Evolutionary conservation across 805 yeast species (phyloP), one percentile per base, ranked within the genome.

Genomic region (Cyberlindnera amylophila): DNA sequence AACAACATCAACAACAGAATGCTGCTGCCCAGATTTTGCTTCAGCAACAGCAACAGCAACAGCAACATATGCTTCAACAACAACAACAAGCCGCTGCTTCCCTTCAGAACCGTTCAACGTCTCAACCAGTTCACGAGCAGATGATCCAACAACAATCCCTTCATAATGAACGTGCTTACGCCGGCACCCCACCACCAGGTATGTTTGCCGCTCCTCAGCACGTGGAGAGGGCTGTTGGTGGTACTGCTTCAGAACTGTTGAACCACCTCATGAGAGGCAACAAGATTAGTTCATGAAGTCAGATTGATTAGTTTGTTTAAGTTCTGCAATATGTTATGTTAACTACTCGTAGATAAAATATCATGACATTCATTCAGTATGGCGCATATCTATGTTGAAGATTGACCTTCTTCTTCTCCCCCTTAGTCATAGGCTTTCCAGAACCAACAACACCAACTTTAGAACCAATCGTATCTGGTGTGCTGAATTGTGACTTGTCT

Each of bases 251-350:
- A 32, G 96, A 88, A 58, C 72, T 89, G 56, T 72, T 89, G 54
- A 86, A 80, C 44, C 96, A 88, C 62, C 70, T 89, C 58, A 82
- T 89, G 81, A 82, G 82, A 53, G 95, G 95, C 23, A 86, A 83
- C 59, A 77, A 68, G 53, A 59, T 65, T 34, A 56, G 64, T 38
- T 66, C 70, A 16, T 55, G 35, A 39, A 4, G 11, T 29, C 8
- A 16, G 12, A 12, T 29, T 28, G 33, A 32, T n/a, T 38, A 6
- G 21, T 13, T 7, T 13, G 6, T 30, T 29, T 21, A 7, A 16
- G 14, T 27, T 35, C 24, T 21, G 24, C 24, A 21, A 6, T 21
- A 9, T 21, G 24, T 21, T 21, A 21, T 21, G 24, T 21, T 6
- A 21, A 21, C 24, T 21, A 6, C 8, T 9, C 9, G 24, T 21